Evolutionary conservation across 306 rosid species (phyloP).

Genomic region (Cicer pinnatifidum): DNA sequence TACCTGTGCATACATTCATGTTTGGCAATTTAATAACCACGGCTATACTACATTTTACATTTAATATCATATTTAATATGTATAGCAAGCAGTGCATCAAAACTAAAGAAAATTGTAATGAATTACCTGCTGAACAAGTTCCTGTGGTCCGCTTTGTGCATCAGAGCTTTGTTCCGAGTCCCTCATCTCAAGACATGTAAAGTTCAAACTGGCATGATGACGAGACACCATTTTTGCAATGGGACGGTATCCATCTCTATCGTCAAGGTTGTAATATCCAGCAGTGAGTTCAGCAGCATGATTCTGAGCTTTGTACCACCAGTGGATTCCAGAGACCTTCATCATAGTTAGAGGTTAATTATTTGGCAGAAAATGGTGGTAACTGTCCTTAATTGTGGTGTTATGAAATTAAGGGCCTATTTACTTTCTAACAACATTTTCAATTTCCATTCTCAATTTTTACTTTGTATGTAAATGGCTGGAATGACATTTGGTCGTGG

Average conservation of each 20-base stretch:
- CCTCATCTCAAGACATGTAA: slow-evolving; percentile 83
- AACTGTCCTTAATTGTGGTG: background rate
- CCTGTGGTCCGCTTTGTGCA: slow-evolving; percentile 68
- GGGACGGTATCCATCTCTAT: slow-evolving; percentile 81
- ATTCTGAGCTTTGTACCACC: slow-evolving; percentile 73
- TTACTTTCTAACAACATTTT: too few species aligned
- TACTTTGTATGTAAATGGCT: too few species aligned
- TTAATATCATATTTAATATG: slow-evolving; percentile 6
- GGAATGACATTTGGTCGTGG: too few species aligned
- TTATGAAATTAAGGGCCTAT: slow-evolving; percentile 13
- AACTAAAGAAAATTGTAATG: background rate
- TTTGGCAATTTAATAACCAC: slow-evolving; percentile 31
- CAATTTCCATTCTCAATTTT: too few species aligned
- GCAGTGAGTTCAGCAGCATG: slow-evolving; percentile 92
- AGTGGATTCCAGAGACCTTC: slow-evolving; percentile 89
- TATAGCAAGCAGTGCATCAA: background rate
- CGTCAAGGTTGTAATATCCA: slow-evolving; percentile 74
- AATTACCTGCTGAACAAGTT: slow-evolving; percentile 79
- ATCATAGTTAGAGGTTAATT: slow-evolving; percentile 32
- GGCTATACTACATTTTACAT: slow-evolving; percentile 8
- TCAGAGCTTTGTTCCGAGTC: slow-evolving; percentile 64
- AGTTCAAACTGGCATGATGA: slow-evolving; percentile 69
- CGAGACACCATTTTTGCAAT: slow-evolving; percentile 71
- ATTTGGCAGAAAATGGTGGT: slow-evolving; percentile 22
- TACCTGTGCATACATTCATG: slow-evolving; percentile 51